Base-by-base conservation (phyloP, 1,139 yeast species). In the Blastobotrys arbuscula region DNA sequence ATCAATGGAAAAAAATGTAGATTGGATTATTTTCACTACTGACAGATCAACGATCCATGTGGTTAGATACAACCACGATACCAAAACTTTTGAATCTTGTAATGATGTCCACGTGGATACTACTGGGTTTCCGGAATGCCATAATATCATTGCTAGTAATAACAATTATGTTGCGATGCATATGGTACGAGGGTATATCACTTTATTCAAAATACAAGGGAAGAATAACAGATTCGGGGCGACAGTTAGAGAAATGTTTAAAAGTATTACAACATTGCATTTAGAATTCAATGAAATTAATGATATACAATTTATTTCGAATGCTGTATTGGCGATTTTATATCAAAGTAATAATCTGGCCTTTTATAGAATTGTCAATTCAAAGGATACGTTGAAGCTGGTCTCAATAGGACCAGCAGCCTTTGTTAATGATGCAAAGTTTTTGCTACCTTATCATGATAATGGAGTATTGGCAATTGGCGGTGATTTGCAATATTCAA, bases 21-120 rank as follows among this genome's bases (percentile, higher is more conserved):
- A 53, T 23, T 48, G 55, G 50, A 33, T 54, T 15, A 28, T 53
- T 12, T 42, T 53, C 31, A 45, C 45, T 7, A 47, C 53, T 2
- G 43, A 46, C 3, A 38, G 36, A 19, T 52, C 51, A 10, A 13
- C 46, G 3, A 33, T 49, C n/a, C 48, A 43, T 42, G 47, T 51
- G 18, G 37, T 54, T 12, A 36, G 54, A 20, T 51, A 47, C 36
- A 31, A 42, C 13, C 28, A 42, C 28, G 31, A 28, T 12, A 48
- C 42, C n/a, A 38, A 44, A 24, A 21, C 18, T 18, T 51, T 53
- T 44, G 49, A 53, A 26, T 34, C 40, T 2, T 23, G 15, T 24
- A 19, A 31, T 16, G 23, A 42, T 19, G 34, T 15, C 21, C 35
- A 24, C 15, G 34, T 34, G 21, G 37, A 23, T 16, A 34, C 40